These are phyloP conservation scores for Coelastrella sp. DNA, from an alignment of 139 green algal genomes.

Conservation along the genomic window DNA sequence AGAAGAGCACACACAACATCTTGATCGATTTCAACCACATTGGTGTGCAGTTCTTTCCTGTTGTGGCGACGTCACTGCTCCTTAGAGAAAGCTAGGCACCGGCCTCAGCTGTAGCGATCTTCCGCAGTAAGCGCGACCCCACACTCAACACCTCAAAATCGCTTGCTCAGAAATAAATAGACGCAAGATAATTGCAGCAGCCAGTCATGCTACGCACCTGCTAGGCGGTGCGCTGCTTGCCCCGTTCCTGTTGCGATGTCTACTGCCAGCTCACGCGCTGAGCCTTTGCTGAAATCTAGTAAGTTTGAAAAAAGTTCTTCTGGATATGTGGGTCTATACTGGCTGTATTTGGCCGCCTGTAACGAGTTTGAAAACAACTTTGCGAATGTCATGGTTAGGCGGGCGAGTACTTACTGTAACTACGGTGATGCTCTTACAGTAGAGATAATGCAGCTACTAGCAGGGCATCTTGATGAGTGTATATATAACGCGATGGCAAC, in stretches of 20 bases:
- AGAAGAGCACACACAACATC: neutral
- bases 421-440: no score
- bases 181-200: neutral
- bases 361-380: neutral
- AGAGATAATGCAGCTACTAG: no score
- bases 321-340: conserved; percentile 4
- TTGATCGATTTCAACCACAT: neutral
- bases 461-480: no score
- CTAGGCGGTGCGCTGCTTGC: neutral
- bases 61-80: no score
- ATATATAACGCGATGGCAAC: no score
- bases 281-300: neutral
- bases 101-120: no score
- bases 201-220: neutral
- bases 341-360: neutral
- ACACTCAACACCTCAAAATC: no score
- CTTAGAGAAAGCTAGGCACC: no score
- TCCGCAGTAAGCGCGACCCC: no score
- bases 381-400: conserved; percentile 7
- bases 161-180: no score
- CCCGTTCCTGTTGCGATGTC: conserved; percentile 30
- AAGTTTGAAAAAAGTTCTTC: neutral
- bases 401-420: no score
- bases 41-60: neutral
- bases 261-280: neutral